Evolutionary conservation across 495 filamentous ascomycete genomes (phyloP).

Genomic region (Tuber magnatum): DNA sequence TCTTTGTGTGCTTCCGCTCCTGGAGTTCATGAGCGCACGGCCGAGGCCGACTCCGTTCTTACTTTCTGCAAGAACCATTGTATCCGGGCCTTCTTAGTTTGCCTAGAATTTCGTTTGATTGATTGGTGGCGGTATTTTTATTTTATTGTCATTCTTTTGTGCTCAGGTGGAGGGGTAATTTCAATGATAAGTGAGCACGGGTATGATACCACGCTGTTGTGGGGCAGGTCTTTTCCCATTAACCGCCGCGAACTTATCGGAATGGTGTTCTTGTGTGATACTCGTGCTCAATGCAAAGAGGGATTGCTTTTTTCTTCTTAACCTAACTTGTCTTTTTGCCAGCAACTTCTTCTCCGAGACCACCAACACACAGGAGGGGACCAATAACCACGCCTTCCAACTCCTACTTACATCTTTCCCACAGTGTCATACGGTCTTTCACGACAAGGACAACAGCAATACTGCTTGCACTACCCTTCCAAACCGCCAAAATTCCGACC

Average conservation of each 20-base stretch:
- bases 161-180: not conserved
- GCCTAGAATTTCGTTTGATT: not conserved
- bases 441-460: not conserved
- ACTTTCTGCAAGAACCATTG: slow-evolving; percentile 90
- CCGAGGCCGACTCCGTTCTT: slow-evolving; percentile 92
- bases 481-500: slow-evolving; percentile 39
- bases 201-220: not conserved
- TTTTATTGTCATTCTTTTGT: not conserved
- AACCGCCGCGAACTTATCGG: slow-evolving; percentile 10
- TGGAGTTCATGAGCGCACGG: slow-evolving; percentile 43
- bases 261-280: too few relatives aligned
- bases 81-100: slow-evolving; percentile 37
- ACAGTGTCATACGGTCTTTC: not conserved
- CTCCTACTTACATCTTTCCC: slow-evolving; percentile 7
- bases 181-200: slow-evolving; percentile 1
- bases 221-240: not conserved
- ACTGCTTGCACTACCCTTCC: not conserved
- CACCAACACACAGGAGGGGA: not conserved
- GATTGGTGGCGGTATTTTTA: not conserved
- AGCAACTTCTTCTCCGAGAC: slow-evolving; percentile 15
- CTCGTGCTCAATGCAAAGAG: too few relatives aligned
- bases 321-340: slow-evolving; percentile 22
- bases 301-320: too few relatives aligned
- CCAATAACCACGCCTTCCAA: slow-evolving; percentile 10
- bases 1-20: slow-evolving; percentile 15